Evolutionary conservation across 2,329 filamentous ascomycete species (phyloP).

Genomic region (Talaromyces sp.): DNA sequence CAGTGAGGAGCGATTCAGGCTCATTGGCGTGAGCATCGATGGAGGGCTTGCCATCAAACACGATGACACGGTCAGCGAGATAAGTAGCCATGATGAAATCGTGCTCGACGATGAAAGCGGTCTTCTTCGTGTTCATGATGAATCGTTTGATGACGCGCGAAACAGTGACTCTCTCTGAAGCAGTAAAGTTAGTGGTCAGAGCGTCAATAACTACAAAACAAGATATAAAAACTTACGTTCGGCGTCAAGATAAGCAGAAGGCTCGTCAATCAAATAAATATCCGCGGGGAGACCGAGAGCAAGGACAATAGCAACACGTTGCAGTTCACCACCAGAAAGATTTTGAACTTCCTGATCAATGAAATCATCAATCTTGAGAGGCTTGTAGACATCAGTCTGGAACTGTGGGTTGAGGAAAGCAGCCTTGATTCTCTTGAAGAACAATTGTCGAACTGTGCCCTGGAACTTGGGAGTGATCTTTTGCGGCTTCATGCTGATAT

Average conservation of each 20-base stretch:
- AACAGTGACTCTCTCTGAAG: constrained; percentile 78
- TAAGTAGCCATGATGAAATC: constrained; percentile 96
- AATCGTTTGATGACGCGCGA: constrained; percentile 98
- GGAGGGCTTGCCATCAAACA: constrained; percentile 93
- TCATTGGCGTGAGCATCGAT: constrained; percentile 80
- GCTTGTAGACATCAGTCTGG: constrained; percentile 99
- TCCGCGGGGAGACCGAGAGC: constrained; percentile 94
- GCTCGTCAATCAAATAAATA: constrained; percentile 98
- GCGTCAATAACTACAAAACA: neutral
- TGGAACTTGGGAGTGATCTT: constrained; percentile 98
- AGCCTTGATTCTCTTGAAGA: constrained; percentile 99
- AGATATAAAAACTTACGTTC: constrained; percentile 50
- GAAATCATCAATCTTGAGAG: constrained; percentile 97
- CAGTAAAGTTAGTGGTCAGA: neutral
- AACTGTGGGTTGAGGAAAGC: constrained; percentile 96
- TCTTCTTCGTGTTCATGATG: constrained; percentile 99
- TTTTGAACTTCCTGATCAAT: constrained; percentile 99
- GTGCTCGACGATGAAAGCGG: constrained; percentile 98
- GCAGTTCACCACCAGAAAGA: constrained; percentile 96
- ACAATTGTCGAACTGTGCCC: constrained; percentile 92
- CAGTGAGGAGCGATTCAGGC: constrained; percentile 86
- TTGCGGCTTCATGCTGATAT: constrained; percentile 98
- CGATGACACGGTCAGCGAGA: constrained; percentile 89
- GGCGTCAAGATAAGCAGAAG: constrained; percentile 93
- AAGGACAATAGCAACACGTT: constrained; percentile 96